Evolutionary conservation across 192 early-diverging fungal species (phyloP), one percentile per base, ranked within the genome.

Genomic region (Mortierella hygrophila): DNA sequence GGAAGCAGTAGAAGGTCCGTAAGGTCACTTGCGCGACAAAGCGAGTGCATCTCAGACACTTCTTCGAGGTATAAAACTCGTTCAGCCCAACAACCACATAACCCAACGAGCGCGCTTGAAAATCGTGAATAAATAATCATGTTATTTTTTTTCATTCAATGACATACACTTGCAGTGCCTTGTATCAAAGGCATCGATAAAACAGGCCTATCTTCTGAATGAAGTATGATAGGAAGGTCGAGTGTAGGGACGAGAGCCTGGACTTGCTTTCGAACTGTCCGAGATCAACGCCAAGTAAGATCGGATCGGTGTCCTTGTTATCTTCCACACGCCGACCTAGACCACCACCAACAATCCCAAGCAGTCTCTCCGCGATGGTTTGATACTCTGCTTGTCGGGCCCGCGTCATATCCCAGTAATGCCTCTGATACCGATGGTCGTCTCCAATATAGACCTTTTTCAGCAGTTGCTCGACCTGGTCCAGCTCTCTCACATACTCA

Each of bases 31-130:
- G 74, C 1, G 74, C 57, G 35, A 75, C 54, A 26, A 75, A 75
- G 0, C 42, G 0, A 1, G 35, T 26, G 29, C 57, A 75, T 0
- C 37, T n/a, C 16, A 57, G 54, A 21, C 74, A 63, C 15, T 75
- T 75, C 21, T 75, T 77, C 46, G 42, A 68, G 0, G 75, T 77
- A 32, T 77, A 77, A 44, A 44, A 77, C 74, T 69, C 65, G 26
- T 77, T 65, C 11, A 77, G 23, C 0, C 75, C 75, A 8, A 68
- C 57, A 7, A 77, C 75, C 23, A 77, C 26, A 42, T 77, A 77
- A 4, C 75, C 75, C 4, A 60, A 38, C 15, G 74, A 63, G 11
- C 74, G 74, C 20, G 29, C 74, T 55, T 75, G 35, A 75, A 63
- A 2, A 74, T 44, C 11, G 42, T 1, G 42, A 44, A 11, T 44